These are phyloP conservation scores for Coemansia sp. DNA, from an alignment of 192 early-diverging fungal genomes.

Conservation along the genomic window DNA sequence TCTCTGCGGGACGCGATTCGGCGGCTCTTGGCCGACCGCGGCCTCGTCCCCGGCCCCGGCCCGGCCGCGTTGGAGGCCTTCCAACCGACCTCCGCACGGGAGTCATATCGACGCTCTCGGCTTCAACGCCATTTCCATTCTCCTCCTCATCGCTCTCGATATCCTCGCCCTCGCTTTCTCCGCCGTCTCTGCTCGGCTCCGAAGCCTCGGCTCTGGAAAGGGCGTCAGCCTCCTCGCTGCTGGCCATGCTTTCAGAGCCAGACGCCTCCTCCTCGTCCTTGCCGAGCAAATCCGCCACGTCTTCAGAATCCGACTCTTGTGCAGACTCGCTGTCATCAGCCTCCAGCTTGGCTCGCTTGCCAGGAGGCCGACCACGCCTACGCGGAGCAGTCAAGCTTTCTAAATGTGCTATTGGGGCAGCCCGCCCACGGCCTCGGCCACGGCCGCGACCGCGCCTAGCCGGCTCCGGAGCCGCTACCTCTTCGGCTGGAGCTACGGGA, in stretches of 20 bases:
- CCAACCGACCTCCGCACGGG: not conserved
- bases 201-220: not conserved
- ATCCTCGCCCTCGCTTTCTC: not conserved
- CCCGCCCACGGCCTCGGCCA: conserved; percentile 16
- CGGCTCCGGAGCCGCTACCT: not conserved
- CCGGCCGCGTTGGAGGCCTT: not conserved
- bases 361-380: not conserved
- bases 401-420: conserved; percentile 1
- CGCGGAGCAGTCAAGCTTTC: not conserved
- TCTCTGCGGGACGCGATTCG: not conserved
- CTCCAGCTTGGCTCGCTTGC: not conserved
- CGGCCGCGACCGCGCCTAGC: conserved; percentile 12
- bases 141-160: not conserved
- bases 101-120: not conserved
- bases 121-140: conserved; percentile 1
- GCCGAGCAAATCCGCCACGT: not conserved
- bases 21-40: conserved; percentile 11
- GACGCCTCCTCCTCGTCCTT: conserved; percentile 2
- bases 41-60: not conserved
- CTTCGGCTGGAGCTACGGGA: conserved; percentile 4
- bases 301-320: not conserved
- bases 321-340: not conserved
- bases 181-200: not conserved
- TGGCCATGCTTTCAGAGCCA: conserved; percentile 6
- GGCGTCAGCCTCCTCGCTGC: not conserved